Conservation (phyloP, 2,329 filamentous ascomycete species). For the Hypoxylon sp. region DNA sequence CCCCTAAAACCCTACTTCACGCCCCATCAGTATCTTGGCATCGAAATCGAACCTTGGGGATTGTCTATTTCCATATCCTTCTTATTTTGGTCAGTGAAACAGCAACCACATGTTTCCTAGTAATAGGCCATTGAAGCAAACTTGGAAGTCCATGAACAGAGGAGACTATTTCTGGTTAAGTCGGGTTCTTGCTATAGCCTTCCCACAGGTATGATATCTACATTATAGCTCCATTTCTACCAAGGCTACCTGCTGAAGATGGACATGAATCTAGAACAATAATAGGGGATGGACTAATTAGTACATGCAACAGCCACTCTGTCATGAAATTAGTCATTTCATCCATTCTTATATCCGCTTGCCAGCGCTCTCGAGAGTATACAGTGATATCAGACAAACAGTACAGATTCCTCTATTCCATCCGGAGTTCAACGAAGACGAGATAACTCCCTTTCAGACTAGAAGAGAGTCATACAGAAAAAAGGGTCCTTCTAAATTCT, state of each 20-base stretch:
- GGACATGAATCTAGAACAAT: neutral
- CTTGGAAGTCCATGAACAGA: neutral
- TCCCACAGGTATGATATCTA: neutral
- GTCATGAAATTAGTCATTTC: too few species aligned
- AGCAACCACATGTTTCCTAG: neutral
- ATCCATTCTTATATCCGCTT: too few species aligned
- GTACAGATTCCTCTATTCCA: too few species aligned
- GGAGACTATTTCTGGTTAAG: neutral
- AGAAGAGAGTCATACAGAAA: too few species aligned
- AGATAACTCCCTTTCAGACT: too few species aligned
- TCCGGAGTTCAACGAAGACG: too few species aligned
- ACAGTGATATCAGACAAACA: too few species aligned
- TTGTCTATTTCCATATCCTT: neutral
- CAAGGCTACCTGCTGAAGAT: too few species aligned
- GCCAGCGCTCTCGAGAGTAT: too few species aligned
- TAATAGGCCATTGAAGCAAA: neutral
- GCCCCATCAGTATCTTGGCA: neutral
- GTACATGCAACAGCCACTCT: too few species aligned
- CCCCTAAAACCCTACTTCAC: neutral
- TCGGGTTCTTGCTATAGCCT: neutral
- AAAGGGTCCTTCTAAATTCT: too few species aligned
- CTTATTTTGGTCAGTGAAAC: neutral
- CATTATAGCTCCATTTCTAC: neutral
- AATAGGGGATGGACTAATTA: too few species aligned
- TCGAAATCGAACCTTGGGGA: neutral